These are phyloP conservation scores for Telopea speciosissima DNA, from an alignment of 177 flowering plant species.

Conservation along the genomic window DNA sequence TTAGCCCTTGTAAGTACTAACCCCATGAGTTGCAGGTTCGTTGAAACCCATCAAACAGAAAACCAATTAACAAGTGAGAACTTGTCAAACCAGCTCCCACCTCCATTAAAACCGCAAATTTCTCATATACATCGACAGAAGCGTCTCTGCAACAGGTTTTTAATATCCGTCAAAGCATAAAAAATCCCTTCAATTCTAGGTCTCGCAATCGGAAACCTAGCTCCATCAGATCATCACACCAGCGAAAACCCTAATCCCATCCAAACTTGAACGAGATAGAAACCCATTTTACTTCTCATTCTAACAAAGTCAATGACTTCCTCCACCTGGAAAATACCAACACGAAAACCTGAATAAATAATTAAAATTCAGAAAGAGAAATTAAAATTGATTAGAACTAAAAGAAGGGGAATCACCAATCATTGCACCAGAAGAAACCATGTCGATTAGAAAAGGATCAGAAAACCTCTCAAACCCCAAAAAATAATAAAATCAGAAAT, in stretches of 20 bases:
- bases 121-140: slow-evolving; percentile 12
- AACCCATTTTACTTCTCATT: slow-evolving; percentile 13
- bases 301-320: slow-evolving; percentile 27
- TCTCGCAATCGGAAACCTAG: background rate
- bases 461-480: background rate
- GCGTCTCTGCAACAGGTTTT: background rate
- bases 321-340: slow-evolving; percentile 25
- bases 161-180: background rate
- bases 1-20: no score
- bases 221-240: background rate
- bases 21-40: no score
- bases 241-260: slow-evolving; percentile 5
- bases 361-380: no score
- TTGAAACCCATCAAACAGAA: slow-evolving; percentile 29
- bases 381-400: no score
- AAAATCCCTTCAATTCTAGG: slow-evolving; percentile 4
- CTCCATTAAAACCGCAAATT: slow-evolving; percentile 3
- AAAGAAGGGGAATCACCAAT: slow-evolving; percentile 10
- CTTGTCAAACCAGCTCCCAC: slow-evolving; percentile 12
- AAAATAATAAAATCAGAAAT: background rate
- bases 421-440: slow-evolving; percentile 11
- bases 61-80: background rate
- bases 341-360: slow-evolving; percentile 14
- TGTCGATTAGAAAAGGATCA: background rate
- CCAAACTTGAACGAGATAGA: background rate